A percentile compares a stretch with the other conserved stretches of the same genome.
Evolutionary conservation across 495 filamentous ascomycete genomes (phyloP).

Genomic region (Daldinia vernicosa): DNA sequence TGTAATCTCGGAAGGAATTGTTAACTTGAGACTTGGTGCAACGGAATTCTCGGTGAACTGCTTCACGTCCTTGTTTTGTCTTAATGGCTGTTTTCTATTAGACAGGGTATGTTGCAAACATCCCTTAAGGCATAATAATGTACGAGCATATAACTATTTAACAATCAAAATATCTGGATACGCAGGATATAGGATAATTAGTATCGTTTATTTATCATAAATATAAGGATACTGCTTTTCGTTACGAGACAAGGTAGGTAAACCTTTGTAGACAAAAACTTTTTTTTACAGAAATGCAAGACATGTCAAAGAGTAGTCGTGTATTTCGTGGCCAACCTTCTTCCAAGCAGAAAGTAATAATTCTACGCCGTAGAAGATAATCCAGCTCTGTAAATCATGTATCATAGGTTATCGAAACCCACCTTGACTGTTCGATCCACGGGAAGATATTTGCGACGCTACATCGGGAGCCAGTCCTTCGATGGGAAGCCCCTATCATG

Average conservation of each 20-base stretch:
- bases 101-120: slow-evolving; percentile 10
- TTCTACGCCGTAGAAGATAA: neutral
- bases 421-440: neutral
- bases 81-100: slow-evolving; percentile 5
- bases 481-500: neutral
- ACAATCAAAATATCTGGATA: neutral
- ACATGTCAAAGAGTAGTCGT: neutral
- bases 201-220: neutral
- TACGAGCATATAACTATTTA: neutral
- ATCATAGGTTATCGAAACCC: neutral
- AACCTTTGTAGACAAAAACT: neutral
- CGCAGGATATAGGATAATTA: no score
- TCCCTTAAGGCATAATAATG: neutral
- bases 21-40: slow-evolving; percentile 1
- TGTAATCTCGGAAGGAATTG: neutral
- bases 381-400: neutral
- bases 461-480: slow-evolving; percentile 2
- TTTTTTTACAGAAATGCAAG: neutral
- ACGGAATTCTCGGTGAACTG: slow-evolving; percentile 1
- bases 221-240: neutral
- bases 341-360: neutral
- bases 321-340: neutral
- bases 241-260: neutral
- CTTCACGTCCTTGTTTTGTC: slow-evolving; percentile 13
- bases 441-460: slow-evolving; percentile 5